phyloP scores from a whole-genome alignment of 2,329 filamentous ascomycete genomes.

The Davidsoniella virescens region DNA sequence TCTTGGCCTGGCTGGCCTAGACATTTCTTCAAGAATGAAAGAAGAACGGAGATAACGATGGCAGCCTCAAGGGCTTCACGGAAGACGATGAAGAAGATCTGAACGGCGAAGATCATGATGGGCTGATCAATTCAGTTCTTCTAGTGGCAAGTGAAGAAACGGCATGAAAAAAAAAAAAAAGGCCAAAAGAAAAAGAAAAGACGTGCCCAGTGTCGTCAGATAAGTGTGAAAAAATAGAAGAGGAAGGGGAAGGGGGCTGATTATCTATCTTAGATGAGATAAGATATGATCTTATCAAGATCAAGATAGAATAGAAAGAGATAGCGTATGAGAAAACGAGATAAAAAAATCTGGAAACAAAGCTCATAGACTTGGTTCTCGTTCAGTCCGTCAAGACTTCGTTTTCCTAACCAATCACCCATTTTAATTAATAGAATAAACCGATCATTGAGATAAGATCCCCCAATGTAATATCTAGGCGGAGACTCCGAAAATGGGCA shows the following conservation, averaged over 20 bases:
- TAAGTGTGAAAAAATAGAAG: background rate
- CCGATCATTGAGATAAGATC: too few relatives aligned
- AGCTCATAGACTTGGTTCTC: too few relatives aligned
- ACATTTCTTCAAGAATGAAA: constrained; percentile 72
- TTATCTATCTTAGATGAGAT: background rate
- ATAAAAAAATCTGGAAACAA: background rate
- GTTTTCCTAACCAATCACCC: too few relatives aligned
- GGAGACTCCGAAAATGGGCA: too few relatives aligned
- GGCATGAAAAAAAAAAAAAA: background rate
- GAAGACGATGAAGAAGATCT: constrained; percentile 82
- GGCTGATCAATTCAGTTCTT: constrained; percentile 25
- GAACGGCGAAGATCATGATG: constrained; percentile 56
- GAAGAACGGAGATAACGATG: constrained; percentile 74
- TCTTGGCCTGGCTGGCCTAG: constrained; percentile 49
- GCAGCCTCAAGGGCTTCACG: constrained; percentile 69
- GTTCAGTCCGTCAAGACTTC: too few relatives aligned
- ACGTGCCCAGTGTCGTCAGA: background rate
- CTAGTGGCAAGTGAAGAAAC: too few relatives aligned
- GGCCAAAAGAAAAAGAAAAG: background rate
- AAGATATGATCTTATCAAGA: background rate
- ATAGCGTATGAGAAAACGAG: background rate
- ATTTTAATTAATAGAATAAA: too few relatives aligned
- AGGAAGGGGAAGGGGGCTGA: background rate
- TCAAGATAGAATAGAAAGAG: background rate
- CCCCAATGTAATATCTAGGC: too few relatives aligned